phyloP scores from a whole-genome alignment of 2,329 filamentous ascomycete genomes.

The Zalaria obscura region DNA sequence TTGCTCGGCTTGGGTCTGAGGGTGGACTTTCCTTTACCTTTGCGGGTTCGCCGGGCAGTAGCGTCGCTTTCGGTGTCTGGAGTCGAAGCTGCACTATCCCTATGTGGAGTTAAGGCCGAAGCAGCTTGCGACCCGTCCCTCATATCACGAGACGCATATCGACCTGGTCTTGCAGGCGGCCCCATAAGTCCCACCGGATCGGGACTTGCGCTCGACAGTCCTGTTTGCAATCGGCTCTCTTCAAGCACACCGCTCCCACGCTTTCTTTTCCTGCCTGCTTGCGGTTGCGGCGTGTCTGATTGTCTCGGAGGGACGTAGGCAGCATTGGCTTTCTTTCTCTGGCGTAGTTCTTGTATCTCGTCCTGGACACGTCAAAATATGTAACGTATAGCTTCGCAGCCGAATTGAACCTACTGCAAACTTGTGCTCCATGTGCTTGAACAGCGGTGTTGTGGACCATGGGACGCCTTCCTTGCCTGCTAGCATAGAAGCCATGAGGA shows the following conservation, averaged over 20 bases:
- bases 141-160: too few relatives aligned
- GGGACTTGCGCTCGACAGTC: neutral
- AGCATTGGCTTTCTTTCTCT: neutral
- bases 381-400: neutral
- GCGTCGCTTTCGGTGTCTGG: too few relatives aligned
- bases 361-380: neutral
- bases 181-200: too few relatives aligned
- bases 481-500: conserved; percentile 31
- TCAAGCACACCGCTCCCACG: conserved; percentile 2
- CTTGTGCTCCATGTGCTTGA: conserved; percentile 22
- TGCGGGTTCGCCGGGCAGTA: too few relatives aligned
- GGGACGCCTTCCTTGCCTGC: conserved; percentile 27
- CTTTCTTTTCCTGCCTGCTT: conserved; percentile 2
- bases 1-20: conserved; percentile 17
- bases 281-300: neutral
- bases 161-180: too few relatives aligned
- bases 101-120: too few relatives aligned
- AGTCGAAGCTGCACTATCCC: too few relatives aligned
- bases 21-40: conserved; percentile 16
- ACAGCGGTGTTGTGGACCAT: conserved; percentile 29
- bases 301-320: neutral
- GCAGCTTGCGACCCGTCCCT: too few relatives aligned
- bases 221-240: conserved; percentile 6
- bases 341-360: neutral
- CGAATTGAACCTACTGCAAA: conserved; percentile 14